A percentile compares a stretch with the other conserved stretches of the same genome.
Conservation (phyloP, 345 rosid species). For the Boechera divaricarpa region DNA sequence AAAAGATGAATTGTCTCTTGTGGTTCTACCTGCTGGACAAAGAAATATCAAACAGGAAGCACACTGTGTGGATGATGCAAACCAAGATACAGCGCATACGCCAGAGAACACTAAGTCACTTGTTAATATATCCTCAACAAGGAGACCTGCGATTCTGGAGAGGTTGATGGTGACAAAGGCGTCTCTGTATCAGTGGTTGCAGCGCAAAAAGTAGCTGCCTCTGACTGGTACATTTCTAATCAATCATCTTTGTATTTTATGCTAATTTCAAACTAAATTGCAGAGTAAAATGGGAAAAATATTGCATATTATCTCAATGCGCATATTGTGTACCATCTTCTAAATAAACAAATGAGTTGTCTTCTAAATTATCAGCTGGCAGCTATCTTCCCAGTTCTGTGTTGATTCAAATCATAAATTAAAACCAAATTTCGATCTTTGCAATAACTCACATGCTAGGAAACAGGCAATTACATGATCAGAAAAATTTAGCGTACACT, state of each 20-base stretch:
- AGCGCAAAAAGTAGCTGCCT: constrained; percentile 47
- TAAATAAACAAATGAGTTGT: constrained; percentile 11
- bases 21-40: constrained; percentile 55
- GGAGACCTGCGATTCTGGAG: constrained; percentile 68
- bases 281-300: neutral
- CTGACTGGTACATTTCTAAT: constrained; percentile 45
- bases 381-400: constrained; percentile 17
- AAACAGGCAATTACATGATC: constrained; percentile 32
- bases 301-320: neutral
- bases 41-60: constrained; percentile 29
- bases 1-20: constrained; percentile 70
- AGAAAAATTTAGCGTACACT: constrained; percentile 10
- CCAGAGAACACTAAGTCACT: constrained; percentile 37
- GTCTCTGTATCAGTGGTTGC: constrained; percentile 72
- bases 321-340: constrained; percentile 9
- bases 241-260: constrained; percentile 29
- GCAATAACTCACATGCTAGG: constrained; percentile 15
- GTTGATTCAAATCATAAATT: constrained; percentile 4
- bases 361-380: constrained; percentile 4
- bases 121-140: constrained; percentile 50
- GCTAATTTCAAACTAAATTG: constrained; percentile 23
- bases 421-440: constrained; percentile 25
- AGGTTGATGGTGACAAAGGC: constrained; percentile 72
- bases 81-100: constrained; percentile 32
- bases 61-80: constrained; percentile 27